A percentile compares a stretch with the other conserved stretches of the same genome.
Conservation (phyloP, 768 basidiomycete genomes). For the Tricholoma terreum region DNA sequence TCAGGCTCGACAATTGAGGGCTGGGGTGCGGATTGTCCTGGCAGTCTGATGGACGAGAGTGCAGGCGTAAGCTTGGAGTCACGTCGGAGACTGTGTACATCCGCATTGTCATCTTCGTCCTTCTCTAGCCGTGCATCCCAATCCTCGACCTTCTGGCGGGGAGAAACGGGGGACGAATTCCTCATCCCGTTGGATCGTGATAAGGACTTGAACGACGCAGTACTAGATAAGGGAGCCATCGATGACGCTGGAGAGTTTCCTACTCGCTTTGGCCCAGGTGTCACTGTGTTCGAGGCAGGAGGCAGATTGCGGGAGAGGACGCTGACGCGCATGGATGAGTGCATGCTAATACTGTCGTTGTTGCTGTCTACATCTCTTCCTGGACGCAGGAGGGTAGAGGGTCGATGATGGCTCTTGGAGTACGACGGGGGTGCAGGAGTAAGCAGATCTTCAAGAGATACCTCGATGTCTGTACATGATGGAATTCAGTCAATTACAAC, state of each 20-base stretch:
- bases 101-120: constrained; percentile 18
- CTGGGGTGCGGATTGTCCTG: constrained; percentile 12
- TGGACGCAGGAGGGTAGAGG: constrained; percentile 14
- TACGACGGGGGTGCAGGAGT: constrained; percentile 35
- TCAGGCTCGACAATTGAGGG: constrained; percentile 25
- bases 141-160: background rate
- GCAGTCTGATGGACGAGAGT: constrained; percentile 16
- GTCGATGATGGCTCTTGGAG: constrained; percentile 16
- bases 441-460: constrained; percentile 71
- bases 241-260: constrained; percentile 10
- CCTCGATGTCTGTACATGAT: constrained; percentile 65
- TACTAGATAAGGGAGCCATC: constrained; percentile 21
- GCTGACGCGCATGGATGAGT: constrained; percentile 39
- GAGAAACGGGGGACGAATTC: constrained; percentile 7
- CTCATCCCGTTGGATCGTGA: constrained; percentile 35
- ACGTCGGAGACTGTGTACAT: constrained; percentile 43
- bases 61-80: constrained; percentile 73
- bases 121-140: constrained; percentile 7
- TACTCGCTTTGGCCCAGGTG: background rate
- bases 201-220: constrained; percentile 44
- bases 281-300: constrained; percentile 5
- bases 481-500: background rate
- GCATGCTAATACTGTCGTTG: constrained; percentile 37
- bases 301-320: constrained; percentile 35
- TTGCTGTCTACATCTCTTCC: constrained; percentile 39